These are phyloP conservation scores for Phascolomyces articulosus DNA, from an alignment of 371 early-diverging fungal genomes.

Conservation along the genomic window DNA sequence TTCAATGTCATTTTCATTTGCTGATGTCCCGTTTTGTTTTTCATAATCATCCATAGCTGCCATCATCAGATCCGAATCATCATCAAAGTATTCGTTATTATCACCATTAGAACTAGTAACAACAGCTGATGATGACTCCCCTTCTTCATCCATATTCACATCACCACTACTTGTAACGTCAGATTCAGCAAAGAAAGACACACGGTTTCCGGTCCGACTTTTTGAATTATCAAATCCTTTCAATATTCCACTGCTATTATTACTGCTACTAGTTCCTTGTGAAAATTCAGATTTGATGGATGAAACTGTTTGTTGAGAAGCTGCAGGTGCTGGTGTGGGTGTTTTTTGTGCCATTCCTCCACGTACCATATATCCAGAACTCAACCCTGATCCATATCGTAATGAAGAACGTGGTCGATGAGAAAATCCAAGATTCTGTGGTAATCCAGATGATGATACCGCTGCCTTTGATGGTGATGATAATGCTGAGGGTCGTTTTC, in stretches of 20 bases:
- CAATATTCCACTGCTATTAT: not conserved
- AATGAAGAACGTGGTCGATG: not conserved
- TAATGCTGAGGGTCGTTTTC: not conserved
- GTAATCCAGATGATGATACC: not conserved
- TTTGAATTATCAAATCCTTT: not conserved
- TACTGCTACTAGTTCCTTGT: not conserved
- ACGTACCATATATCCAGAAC: slow-evolving; percentile 1
- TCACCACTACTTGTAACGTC: not conserved
- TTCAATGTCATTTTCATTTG: slow-evolving; percentile 17
- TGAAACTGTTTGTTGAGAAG: not conserved
- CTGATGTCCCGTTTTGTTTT: not conserved
- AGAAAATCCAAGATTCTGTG: not conserved
- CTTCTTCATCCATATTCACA: not conserved
- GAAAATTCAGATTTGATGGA: not conserved
- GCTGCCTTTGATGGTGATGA: slow-evolving; percentile 1
- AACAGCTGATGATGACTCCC: not conserved
- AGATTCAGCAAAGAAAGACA: not conserved
- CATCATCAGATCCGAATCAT: slow-evolving; percentile 19
- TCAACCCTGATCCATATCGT: not conserved
- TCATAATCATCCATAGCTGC: slow-evolving; percentile 14
- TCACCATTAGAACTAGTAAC: not conserved
- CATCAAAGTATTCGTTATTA: not conserved
- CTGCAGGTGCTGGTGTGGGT: not conserved
- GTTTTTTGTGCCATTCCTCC: not conserved
- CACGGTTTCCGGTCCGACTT: not conserved